These are phyloP conservation scores for Brassica nigra DNA, from an alignment of 345 rosid genomes.

Conservation along the genomic window DNA sequence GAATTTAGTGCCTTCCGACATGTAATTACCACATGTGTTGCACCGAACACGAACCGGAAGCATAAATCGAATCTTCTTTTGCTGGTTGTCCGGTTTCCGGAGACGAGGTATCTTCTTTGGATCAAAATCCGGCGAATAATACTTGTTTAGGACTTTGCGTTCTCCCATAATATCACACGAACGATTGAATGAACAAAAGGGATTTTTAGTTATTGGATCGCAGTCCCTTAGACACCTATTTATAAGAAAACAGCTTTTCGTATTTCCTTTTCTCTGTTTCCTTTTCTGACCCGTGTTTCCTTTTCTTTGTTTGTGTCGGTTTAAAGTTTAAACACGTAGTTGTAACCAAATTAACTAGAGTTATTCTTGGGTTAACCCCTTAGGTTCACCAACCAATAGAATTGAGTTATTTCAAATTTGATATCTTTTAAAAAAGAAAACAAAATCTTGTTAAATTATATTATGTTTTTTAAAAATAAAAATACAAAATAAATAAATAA, in stretches of 20 bases:
- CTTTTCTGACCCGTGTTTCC: not conserved
- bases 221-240: not conserved
- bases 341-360: not conserved
- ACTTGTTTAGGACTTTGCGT: conserved; percentile 71
- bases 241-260: not conserved
- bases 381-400: too few relatives aligned
- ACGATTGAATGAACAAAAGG: not conserved
- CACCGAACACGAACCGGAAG: conserved; percentile 78
- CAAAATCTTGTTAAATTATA: too few relatives aligned
- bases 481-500: too few relatives aligned
- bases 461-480: too few relatives aligned
- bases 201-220: not conserved
- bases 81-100: conserved; percentile 26
- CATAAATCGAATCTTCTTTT: conserved; percentile 84
- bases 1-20: conserved; percentile 79
- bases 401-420: too few relatives aligned
- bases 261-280: not conserved
- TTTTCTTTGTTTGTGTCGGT: not conserved
- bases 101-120: conserved; percentile 68
- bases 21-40: conserved; percentile 73
- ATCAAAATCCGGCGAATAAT: conserved; percentile 76
- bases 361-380: too few relatives aligned
- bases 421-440: too few relatives aligned
- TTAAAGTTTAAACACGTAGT: not conserved
- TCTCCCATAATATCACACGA: conserved; percentile 63